phyloP scores from a whole-genome alignment of 208 protist species.

The Trypanosoma cruzi region DNA sequence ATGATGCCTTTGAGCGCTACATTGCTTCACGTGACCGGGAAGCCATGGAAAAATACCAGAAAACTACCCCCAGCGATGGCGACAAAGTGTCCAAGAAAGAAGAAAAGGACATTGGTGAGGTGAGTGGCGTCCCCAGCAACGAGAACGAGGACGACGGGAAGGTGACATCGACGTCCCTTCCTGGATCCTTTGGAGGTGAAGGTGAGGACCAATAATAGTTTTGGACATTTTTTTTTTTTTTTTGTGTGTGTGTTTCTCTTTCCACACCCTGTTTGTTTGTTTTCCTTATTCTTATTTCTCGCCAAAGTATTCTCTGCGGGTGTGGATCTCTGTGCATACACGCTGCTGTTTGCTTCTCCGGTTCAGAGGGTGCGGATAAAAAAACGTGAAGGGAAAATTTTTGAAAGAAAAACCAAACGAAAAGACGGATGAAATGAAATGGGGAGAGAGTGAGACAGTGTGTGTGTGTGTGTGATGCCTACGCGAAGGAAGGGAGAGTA shows the following conservation, averaged over 20 bases:
- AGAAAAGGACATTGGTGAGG: not conserved
- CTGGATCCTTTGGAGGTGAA: not conserved
- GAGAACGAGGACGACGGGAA: not conserved
- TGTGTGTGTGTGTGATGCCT: not conserved
- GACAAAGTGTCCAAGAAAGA: not conserved
- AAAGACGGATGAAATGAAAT: not conserved
- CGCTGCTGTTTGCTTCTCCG: not conserved
- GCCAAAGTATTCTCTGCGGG: not conserved
- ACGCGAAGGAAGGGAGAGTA: not conserved
- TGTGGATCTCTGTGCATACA: not conserved
- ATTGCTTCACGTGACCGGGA: conserved; percentile 32
- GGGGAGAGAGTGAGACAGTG: no score
- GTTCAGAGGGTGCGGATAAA: not conserved
- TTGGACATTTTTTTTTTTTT: not conserved
- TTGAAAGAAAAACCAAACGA: not conserved
- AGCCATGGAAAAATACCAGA: not conserved
- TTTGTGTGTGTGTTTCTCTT: not conserved
- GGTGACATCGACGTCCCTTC: not conserved
- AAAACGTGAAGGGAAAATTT: not conserved
- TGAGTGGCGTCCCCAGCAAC: not conserved
- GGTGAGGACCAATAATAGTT: conserved; percentile 1
- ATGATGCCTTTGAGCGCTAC: conserved; percentile 44
- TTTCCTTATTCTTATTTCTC: no score
- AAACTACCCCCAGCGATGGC: not conserved
- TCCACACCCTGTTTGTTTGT: not conserved